Conservation (phyloP, 805 yeast genomes). For the Cyberlindnera mrakii region DNA sequence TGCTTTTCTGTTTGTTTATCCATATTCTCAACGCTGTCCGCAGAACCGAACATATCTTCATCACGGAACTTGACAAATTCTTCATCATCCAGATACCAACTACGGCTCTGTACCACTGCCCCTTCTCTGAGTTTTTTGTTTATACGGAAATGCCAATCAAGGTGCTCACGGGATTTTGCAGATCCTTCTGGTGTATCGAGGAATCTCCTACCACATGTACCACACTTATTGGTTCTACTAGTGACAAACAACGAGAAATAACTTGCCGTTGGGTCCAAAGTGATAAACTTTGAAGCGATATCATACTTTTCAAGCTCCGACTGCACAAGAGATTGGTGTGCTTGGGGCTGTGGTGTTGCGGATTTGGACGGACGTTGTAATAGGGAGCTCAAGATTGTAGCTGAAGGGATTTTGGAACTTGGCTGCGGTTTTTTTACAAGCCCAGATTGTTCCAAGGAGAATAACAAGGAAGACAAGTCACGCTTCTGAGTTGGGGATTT, state of each 20-base stretch:
- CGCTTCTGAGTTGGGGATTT: conserved; percentile 8
- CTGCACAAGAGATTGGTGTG: background rate
- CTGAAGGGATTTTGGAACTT: conserved; percentile 1
- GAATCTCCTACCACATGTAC: conserved; percentile 86
- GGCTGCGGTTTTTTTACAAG: conserved; percentile 12
- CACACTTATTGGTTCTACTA: conserved; percentile 68
- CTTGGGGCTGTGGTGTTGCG: background rate
- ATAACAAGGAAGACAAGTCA: conserved; percentile 15
- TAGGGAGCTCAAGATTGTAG: conserved; percentile 3
- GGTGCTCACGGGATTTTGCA: conserved; percentile 53
- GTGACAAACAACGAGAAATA: conserved; percentile 12
- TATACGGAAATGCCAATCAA: conserved; percentile 95
- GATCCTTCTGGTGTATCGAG: conserved; percentile 51
- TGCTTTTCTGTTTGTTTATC: conserved; percentile 6
- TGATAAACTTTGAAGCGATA: conserved; percentile 23
- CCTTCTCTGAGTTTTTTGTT: conserved; percentile 67
- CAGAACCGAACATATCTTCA: conserved; percentile 36
- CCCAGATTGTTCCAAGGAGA: conserved; percentile 17
- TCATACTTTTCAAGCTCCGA: conserved; percentile 20
- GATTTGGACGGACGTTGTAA: background rate
- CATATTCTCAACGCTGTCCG: conserved; percentile 8
- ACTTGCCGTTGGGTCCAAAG: conserved; percentile 40
- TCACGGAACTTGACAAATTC: conserved; percentile 76
- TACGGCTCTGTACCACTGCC: conserved; percentile 57
- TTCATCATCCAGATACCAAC: conserved; percentile 71